A percentile compares a stretch with the other conserved stretches of the same genome.
Conservation (phyloP, 2,329 filamentous ascomycete genomes). For the Hirsutella thompsonii region DNA sequence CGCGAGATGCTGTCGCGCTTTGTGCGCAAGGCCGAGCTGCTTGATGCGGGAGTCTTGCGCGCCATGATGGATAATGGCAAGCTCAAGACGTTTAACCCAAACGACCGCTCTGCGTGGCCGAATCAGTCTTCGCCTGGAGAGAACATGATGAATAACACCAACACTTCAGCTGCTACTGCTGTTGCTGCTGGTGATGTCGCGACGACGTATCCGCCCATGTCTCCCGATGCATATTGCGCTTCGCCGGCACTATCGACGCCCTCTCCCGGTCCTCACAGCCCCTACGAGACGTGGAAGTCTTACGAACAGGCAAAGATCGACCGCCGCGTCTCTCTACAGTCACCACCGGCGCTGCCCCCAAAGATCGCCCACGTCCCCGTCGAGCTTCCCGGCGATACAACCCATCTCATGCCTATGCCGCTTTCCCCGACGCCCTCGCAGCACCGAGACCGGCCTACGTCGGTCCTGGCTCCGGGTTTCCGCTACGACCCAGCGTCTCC, state of each 20-base stretch:
- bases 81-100: slow-evolving; percentile 45
- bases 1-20: slow-evolving; percentile 56
- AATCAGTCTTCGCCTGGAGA: too few species aligned
- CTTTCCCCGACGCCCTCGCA: slow-evolving; percentile 10
- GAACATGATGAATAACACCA: too few species aligned
- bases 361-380: slow-evolving; percentile 10
- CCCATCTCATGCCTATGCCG: slow-evolving; percentile 28
- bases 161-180: too few species aligned
- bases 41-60: slow-evolving; percentile 51
- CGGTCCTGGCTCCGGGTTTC: slow-evolving; percentile 1
- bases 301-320: background rate
- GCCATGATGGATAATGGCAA: slow-evolving; percentile 56
- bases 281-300: background rate
- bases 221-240: slow-evolving; percentile 9
- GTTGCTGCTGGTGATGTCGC: slow-evolving; percentile 13
- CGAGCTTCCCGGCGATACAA: slow-evolving; percentile 34
- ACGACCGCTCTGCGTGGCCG: slow-evolving; percentile 23
- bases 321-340: background rate
- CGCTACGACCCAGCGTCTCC: background rate
- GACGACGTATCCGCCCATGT: slow-evolving; percentile 6
- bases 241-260: background rate
- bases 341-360: background rate
- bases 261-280: background rate
- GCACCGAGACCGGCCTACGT: slow-evolving; percentile 11
- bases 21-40: slow-evolving; percentile 57